Evolutionary conservation across 2,329 filamentous ascomycete species (phyloP).

Genomic region (Colletotrichum aenigma): DNA sequence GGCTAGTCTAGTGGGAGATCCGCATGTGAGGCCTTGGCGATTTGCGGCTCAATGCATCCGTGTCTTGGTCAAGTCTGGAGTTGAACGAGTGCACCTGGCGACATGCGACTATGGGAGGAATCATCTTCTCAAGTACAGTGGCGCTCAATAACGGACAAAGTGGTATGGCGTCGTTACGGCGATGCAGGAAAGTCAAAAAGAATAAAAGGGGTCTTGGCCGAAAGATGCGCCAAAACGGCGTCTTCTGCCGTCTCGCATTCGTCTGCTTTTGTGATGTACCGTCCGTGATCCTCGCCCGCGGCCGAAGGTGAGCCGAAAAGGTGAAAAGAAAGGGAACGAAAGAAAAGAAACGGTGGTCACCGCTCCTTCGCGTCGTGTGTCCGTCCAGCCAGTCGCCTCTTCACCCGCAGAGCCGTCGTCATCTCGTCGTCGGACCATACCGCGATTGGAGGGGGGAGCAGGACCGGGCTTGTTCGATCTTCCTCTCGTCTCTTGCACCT

Average conservation of each 20-base stretch:
- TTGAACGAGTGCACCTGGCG: neutral
- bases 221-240: neutral
- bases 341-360: neutral
- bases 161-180: neutral
- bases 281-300: neutral
- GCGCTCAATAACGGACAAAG: neutral
- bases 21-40: neutral
- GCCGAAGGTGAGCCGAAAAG: neutral
- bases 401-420: neutral
- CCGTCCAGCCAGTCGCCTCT: neutral
- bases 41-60: slow-evolving; percentile 1
- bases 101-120: neutral
- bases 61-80: neutral
- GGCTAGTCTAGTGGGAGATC: neutral
- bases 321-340: neutral
- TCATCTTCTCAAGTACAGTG: neutral
- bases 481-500: neutral
- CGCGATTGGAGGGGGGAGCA: neutral
- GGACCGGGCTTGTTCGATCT: neutral
- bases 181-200: neutral
- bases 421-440: slow-evolving; percentile 3
- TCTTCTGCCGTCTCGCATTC: neutral
- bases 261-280: neutral
- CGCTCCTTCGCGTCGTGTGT: neutral
- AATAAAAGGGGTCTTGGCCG: neutral